Evolutionary conservation across 345 rosid genomes (phyloP).

Genomic region (Populus deltoides): DNA sequence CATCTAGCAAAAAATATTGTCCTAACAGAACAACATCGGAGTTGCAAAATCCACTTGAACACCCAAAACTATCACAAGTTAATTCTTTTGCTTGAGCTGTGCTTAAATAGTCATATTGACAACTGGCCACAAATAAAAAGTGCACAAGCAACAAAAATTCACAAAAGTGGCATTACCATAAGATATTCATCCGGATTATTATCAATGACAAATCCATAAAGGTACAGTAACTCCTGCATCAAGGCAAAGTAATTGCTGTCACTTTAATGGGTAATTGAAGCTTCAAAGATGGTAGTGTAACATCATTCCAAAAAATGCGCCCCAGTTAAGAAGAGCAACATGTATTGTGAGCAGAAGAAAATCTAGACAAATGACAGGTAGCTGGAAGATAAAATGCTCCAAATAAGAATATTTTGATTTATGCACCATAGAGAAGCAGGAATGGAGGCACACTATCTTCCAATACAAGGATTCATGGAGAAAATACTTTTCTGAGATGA

Average conservation of each 20-base stretch:
- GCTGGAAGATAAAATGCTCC: no score
- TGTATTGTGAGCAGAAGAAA: neutral
- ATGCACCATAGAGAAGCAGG: no score
- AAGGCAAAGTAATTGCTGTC: slow-evolving; percentile 1
- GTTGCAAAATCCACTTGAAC: neutral
- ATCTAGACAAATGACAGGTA: neutral
- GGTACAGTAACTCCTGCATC: slow-evolving; percentile 80
- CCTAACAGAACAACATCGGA: neutral
- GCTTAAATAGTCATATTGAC: neutral
- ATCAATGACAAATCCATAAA: slow-evolving; percentile 87
- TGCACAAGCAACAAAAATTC: slow-evolving; percentile 1
- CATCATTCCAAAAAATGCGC: neutral
- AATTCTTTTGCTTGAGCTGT: neutral
- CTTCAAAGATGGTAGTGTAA: neutral
- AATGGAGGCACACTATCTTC: no score
- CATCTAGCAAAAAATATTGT: neutral
- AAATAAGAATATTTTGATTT: neutral
- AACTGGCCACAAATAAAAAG: slow-evolving; percentile 1
- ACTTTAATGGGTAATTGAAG: neutral
- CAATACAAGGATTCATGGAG: no score
- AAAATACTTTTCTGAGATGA: no score
- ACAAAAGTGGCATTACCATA: slow-evolving; percentile 52
- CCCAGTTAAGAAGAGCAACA: neutral
- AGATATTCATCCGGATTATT: slow-evolving; percentile 87
- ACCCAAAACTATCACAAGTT: neutral